Evolutionary conservation across 2,329 filamentous ascomycete genomes (phyloP).

Genomic region (Capronia coronata): DNA sequence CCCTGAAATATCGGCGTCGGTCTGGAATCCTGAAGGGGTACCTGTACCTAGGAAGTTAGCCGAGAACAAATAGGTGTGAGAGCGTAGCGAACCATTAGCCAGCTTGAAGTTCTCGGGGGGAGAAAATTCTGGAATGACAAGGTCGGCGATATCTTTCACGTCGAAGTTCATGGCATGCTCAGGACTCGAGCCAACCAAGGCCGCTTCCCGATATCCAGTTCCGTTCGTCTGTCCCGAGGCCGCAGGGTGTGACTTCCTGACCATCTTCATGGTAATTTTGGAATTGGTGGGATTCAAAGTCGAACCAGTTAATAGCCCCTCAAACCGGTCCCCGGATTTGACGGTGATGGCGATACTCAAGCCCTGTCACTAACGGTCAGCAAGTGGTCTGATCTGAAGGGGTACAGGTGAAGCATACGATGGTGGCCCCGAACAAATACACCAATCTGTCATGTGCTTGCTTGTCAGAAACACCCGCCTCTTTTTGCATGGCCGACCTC

Average conservation of each 20-base stretch:
- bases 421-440: slow-evolving; percentile 53
- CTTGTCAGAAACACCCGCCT: slow-evolving; percentile 49
- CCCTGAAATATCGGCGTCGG: slow-evolving; percentile 81
- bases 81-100: slow-evolving; percentile 50
- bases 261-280: slow-evolving; percentile 60
- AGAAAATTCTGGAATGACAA: slow-evolving; percentile 49
- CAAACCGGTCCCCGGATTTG: slow-evolving; percentile 55
- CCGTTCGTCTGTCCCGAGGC: slow-evolving; percentile 38
- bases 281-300: slow-evolving; percentile 48
- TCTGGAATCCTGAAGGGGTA: slow-evolving; percentile 65
- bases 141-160: slow-evolving; percentile 53
- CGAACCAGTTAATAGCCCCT: slow-evolving; percentile 55
- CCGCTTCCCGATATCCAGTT: slow-evolving; percentile 35
- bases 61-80: not conserved
- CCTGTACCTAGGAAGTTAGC: slow-evolving; percentile 44
- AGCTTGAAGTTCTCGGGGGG: slow-evolving; percentile 48
- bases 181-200: slow-evolving; percentile 40
- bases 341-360: slow-evolving; percentile 50
- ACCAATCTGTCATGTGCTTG: slow-evolving; percentile 56
- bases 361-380: slow-evolving; percentile 41
- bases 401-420: slow-evolving; percentile 43
- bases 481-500: slow-evolving; percentile 35
- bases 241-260: slow-evolving; percentile 44
- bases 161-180: slow-evolving; percentile 55
- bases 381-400: not conserved